Percentiles rank a stretch among this genome's conserved stretches.
phyloP scores from a whole-genome alignment of 257 asterid species.

The Henckelia pumila region DNA sequence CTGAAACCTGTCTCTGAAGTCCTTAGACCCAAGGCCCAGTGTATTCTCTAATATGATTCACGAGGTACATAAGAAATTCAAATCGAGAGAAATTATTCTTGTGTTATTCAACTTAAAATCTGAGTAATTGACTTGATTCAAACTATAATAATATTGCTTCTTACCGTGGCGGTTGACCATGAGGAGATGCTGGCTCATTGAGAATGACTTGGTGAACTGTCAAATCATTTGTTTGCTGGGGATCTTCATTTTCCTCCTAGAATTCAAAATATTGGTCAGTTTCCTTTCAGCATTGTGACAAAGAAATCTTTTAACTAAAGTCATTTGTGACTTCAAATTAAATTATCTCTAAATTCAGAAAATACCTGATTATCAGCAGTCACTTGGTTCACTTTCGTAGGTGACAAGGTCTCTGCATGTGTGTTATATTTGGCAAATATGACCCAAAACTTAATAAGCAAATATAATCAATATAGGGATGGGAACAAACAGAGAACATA shows the following conservation, averaged over 20 bases:
- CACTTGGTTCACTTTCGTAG: background rate
- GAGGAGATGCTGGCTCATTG: background rate
- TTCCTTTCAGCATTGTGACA: background rate
- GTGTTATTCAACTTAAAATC: background rate
- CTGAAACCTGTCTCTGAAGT: background rate
- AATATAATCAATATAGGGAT: background rate
- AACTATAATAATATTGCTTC: background rate
- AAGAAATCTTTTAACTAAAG: background rate
- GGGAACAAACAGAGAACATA: background rate
- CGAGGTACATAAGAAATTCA: background rate
- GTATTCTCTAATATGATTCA: too few species aligned
- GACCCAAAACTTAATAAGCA: background rate
- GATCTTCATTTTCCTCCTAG: slow-evolving; percentile 6
- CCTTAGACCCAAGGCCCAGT: background rate
- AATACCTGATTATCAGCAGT: background rate
- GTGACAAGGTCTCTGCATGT: background rate
- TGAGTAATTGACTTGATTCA: background rate
- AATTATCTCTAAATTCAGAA: background rate
- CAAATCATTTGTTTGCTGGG: background rate
- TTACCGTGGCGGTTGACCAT: background rate
- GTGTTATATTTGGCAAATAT: background rate
- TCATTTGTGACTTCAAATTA: background rate
- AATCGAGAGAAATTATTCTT: background rate
- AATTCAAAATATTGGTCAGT: background rate
- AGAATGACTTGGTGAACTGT: background rate